These are phyloP conservation scores for Talaromyces sp. DNA, from an alignment of 2,329 filamentous ascomycete species.

Conservation along the genomic window DNA sequence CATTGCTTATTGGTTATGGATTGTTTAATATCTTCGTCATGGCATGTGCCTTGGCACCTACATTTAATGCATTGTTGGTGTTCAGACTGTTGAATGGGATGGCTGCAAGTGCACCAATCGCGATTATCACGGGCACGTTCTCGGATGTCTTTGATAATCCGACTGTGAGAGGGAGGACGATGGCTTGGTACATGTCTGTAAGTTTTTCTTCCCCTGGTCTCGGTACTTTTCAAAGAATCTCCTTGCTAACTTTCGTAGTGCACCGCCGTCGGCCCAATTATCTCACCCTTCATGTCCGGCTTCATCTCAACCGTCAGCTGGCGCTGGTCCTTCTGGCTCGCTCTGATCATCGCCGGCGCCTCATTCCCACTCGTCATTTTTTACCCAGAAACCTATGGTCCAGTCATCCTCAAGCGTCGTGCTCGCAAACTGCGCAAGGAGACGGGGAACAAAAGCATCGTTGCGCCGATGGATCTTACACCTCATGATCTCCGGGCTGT, in stretches of 20 bases:
- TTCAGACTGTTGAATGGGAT: constrained; percentile 48
- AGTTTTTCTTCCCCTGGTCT: constrained; percentile 11
- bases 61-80: constrained; percentile 40
- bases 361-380: constrained; percentile 59
- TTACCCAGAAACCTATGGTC: constrained; percentile 63
- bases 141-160: constrained; percentile 49
- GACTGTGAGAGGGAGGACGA: constrained; percentile 40
- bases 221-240: too few relatives aligned
- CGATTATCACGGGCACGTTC: constrained; percentile 46
- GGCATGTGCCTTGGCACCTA: constrained; percentile 44
- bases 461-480: constrained; percentile 65
- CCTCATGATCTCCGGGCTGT: constrained; percentile 39
- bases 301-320: constrained; percentile 44
- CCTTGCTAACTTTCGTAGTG: constrained; percentile 21
- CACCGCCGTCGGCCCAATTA: constrained; percentile 41
- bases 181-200: constrained; percentile 45
- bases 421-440: constrained; percentile 58
- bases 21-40: constrained; percentile 43
- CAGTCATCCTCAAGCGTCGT: constrained; percentile 56
- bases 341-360: constrained; percentile 60
- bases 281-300: constrained; percentile 47
- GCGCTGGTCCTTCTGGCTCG: constrained; percentile 58
- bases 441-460: constrained; percentile 52
- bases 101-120: constrained; percentile 44
- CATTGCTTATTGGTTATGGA: constrained; percentile 52